phyloP scores from a whole-genome alignment of 2,329 filamentous ascomycete species.

The Diaporthe sp. region DNA sequence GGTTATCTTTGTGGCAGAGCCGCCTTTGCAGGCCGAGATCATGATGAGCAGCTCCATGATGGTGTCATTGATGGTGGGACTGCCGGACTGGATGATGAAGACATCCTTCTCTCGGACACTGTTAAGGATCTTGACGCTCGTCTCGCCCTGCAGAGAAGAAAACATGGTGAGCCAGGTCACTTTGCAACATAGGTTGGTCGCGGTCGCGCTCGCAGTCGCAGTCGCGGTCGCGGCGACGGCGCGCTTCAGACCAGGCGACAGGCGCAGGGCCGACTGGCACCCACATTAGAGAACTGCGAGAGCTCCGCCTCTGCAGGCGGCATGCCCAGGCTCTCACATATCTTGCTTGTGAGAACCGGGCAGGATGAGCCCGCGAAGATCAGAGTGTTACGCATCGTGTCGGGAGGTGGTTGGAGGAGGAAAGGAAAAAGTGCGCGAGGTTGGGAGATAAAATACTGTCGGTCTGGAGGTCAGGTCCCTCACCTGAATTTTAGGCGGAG shows the following conservation, averaged over 20 bases:
- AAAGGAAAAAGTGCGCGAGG: slow-evolving; percentile 43
- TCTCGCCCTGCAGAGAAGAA: slow-evolving; percentile 69
- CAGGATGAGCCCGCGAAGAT: slow-evolving; percentile 79
- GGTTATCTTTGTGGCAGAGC: slow-evolving; percentile 95
- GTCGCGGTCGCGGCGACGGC: slow-evolving; percentile 32
- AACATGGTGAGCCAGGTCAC: slow-evolving; percentile 43
- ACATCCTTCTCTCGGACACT: slow-evolving; percentile 98
- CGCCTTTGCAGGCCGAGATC: slow-evolving; percentile 98
- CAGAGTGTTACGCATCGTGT: slow-evolving; percentile 74
- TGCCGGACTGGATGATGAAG: slow-evolving; percentile 98
- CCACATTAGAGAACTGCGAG: slow-evolving; percentile 77
- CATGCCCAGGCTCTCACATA: slow-evolving; percentile 79
- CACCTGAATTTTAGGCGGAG: slow-evolving; percentile 36
- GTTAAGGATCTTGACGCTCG: slow-evolving; percentile 77
- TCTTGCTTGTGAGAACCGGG: slow-evolving; percentile 74
- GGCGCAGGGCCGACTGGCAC: slow-evolving; percentile 38
- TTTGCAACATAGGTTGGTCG: slow-evolving; percentile 28
- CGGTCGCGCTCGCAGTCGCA: background rate
- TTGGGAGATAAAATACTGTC: slow-evolving; percentile 21
- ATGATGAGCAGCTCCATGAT: slow-evolving; percentile 99
- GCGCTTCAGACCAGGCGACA: slow-evolving; percentile 44
- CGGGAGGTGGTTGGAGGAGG: slow-evolving; percentile 7
- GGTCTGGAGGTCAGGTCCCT: background rate
- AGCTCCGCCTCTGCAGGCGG: slow-evolving; percentile 74
- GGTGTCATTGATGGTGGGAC: slow-evolving; percentile 95